Conservation (phyloP, 1,139 yeast genomes). For the Geotrichum europaeum region DNA sequence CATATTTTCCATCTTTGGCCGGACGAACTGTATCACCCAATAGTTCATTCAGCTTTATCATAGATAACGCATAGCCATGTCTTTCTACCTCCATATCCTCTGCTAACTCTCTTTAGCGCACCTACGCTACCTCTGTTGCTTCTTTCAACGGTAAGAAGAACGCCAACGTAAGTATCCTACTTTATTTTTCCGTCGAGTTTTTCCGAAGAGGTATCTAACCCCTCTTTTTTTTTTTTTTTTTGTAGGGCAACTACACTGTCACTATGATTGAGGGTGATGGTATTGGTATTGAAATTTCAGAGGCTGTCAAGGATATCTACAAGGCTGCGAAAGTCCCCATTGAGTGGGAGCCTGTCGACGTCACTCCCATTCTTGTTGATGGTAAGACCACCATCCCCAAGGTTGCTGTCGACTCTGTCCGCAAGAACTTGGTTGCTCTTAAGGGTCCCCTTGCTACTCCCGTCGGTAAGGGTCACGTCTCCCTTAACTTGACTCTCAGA, state of each 20-base stretch:
- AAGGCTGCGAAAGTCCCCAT: conserved; percentile 91
- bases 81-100: conserved; percentile 27
- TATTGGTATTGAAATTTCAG: conserved; percentile 92
- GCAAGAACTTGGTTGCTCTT: conserved; percentile 87
- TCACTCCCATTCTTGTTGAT: conserved; percentile 83
- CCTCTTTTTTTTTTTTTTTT: not conserved
- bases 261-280: conserved; percentile 99
- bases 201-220: conserved; percentile 11
- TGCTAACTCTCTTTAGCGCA: conserved; percentile 21
- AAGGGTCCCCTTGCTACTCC: conserved; percentile 99
- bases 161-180: conserved; percentile 35
- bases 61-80: not conserved
- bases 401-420: conserved; percentile 86
- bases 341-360: conserved; percentile 96
- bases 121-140: conserved; percentile 47
- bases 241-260: conserved; percentile 59
- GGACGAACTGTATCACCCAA: not conserved
- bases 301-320: conserved; percentile 86
- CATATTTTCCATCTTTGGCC: not conserved
- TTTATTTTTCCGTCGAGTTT: conserved; percentile 3
- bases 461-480: conserved; percentile 97
- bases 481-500: conserved; percentile 94
- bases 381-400: conserved; percentile 94
- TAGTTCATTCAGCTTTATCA: not conserved
- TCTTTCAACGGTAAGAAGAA: conserved; percentile 53